phyloP scores from a whole-genome alignment of 1,139 yeast species.

The Protomyces lactucae-debilis region DNA sequence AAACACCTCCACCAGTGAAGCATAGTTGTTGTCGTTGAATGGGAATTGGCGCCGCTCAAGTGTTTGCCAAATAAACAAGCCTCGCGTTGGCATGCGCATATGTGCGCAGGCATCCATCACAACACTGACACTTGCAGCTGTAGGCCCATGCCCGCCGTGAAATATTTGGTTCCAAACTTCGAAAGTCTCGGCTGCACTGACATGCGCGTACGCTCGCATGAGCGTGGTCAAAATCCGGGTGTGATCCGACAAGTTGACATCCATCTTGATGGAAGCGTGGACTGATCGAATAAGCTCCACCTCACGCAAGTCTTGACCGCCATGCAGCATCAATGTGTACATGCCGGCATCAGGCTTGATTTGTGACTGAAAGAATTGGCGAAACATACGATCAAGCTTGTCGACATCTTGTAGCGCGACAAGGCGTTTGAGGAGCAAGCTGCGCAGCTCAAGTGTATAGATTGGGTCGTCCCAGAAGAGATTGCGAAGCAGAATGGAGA shows the following conservation, averaged over 20 bases:
- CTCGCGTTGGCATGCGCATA: conserved; percentile 10
- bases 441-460: conserved; percentile 3
- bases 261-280: conserved; percentile 22
- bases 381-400: conserved; percentile 11
- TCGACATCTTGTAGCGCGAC: conserved; percentile 8
- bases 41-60: conserved; percentile 4
- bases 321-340: conserved; percentile 20
- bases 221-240: conserved; percentile 16
- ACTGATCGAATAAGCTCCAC: conserved; percentile 1
- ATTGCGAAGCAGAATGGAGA: conserved; percentile 7
- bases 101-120: conserved; percentile 15
- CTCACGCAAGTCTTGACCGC: conserved; percentile 5
- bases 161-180: conserved; percentile 20
- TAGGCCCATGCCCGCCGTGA: conserved; percentile 10
- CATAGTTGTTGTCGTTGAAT: conserved; percentile 24
- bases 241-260: conserved; percentile 19
- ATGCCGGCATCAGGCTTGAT: conserved; percentile 20
- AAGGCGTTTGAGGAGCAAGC: neutral
- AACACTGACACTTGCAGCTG: conserved; percentile 17
- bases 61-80: conserved; percentile 13
- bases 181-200: conserved; percentile 11
- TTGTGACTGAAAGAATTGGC: conserved; percentile 9
- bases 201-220: conserved; percentile 23
- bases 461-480: conserved; percentile 20
- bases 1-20: conserved; percentile 13